Evolutionary conservation across 1,139 yeast species (phyloP).

Genomic region (Scheffersomyces parashehatae): DNA sequence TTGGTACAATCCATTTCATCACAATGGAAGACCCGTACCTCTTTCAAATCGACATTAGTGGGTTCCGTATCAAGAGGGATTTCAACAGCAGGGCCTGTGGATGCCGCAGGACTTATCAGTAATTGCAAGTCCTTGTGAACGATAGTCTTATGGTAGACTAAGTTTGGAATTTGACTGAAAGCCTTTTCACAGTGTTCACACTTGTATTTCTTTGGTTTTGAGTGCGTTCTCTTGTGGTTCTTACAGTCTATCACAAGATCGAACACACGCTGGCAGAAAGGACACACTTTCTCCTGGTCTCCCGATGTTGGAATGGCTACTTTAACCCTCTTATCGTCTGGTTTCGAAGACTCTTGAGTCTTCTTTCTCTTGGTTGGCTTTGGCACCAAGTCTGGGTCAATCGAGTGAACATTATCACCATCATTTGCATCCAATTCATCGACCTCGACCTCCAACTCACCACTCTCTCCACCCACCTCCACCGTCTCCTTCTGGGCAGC

Average conservation of each 20-base stretch:
- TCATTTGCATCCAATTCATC: not conserved
- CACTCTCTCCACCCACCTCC: not conserved
- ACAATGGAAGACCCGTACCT: constrained; percentile 15
- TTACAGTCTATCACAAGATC: constrained; percentile 9
- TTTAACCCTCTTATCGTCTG: not conserved
- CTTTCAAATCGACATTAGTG: constrained; percentile 5
- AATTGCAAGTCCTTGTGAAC: constrained; percentile 11
- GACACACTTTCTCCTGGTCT: not conserved
- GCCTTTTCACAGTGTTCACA: constrained; percentile 13
- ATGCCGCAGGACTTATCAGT: not conserved
- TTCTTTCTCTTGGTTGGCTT: not conserved
- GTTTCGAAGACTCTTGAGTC: not conserved
- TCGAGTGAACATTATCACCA: not conserved
- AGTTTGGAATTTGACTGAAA: constrained; percentile 13
- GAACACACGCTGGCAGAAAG: constrained; percentile 8
- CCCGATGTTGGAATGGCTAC: not conserved
- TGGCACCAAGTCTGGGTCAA: not conserved
- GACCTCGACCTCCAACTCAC: not conserved
- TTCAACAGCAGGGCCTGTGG: constrained; percentile 2
- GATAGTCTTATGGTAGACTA: constrained; percentile 12
- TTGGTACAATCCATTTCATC: constrained; percentile 10
- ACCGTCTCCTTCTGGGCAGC: too few species aligned
- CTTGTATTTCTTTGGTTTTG: constrained; percentile 10
- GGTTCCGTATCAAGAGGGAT: not conserved
- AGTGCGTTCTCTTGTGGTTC: constrained; percentile 12